A percentile compares a stretch with the other conserved stretches of the same genome.
Conservation (phyloP, 805 yeast species). For the Monosporozyma siamensis region DNA sequence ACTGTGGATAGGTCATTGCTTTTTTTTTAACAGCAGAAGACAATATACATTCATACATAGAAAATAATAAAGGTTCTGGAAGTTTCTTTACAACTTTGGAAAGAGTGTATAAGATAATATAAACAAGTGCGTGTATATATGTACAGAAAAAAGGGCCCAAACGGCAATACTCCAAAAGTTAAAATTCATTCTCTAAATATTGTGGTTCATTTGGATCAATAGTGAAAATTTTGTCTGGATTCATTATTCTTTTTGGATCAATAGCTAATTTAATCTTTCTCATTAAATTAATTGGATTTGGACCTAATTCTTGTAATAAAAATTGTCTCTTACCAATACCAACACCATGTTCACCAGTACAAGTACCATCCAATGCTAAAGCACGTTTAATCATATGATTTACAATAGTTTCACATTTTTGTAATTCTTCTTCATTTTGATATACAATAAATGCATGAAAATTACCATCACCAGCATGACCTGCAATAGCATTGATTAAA, state of each 20-base stretch:
- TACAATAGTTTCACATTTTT: constrained; percentile 41
- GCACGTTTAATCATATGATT: constrained; percentile 58
- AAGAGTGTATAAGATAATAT: too few species aligned
- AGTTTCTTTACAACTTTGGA: too few species aligned
- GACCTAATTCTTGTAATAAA: constrained; percentile 55
- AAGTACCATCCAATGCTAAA: constrained; percentile 65
- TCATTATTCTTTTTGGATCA: constrained; percentile 53
- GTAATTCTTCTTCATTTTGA: constrained; percentile 40
- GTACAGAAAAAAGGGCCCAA: too few species aligned
- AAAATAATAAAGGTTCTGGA: too few species aligned
- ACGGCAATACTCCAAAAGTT: neutral
- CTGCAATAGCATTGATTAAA: constrained; percentile 51
- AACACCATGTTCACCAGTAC: constrained; percentile 83
- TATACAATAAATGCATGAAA: constrained; percentile 61
- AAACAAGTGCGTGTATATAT: too few species aligned
- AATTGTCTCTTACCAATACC: constrained; percentile 68
- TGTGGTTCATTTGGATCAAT: constrained; percentile 43
- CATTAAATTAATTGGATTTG: constrained; percentile 61
- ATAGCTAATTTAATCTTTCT: constrained; percentile 60
- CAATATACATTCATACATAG: too few species aligned
- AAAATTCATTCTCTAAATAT: neutral
- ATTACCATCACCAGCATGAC: constrained; percentile 82
- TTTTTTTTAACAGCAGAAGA: too few species aligned
- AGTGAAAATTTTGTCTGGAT: constrained; percentile 71
- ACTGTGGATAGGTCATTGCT: too few species aligned